Percentiles rank a stretch among this genome's conserved stretches.
These are phyloP conservation scores for Mayamaea pseudoterrestris DNA, from an alignment of 108 stramenopile genomes.

Conservation along the genomic window DNA sequence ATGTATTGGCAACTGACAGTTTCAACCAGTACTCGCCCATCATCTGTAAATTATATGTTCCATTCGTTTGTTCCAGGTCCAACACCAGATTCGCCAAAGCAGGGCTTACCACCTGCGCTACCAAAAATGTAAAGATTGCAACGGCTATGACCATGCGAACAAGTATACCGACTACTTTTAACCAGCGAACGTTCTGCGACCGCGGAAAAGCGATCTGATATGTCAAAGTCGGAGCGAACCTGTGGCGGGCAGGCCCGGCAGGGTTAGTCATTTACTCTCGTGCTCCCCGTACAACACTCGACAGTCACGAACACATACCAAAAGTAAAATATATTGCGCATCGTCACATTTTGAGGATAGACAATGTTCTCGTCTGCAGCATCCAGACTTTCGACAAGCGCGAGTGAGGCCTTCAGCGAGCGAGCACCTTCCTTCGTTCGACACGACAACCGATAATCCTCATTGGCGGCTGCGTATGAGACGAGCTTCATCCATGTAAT, in stretches of 20 bases:
- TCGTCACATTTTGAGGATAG: slow-evolving; percentile 62
- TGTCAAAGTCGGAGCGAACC: slow-evolving; percentile 76
- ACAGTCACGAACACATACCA: no score
- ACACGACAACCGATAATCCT: slow-evolving; percentile 44
- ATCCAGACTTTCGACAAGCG: slow-evolving; percentile 58
- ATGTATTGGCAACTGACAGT: slow-evolving; percentile 73
- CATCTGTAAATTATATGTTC: slow-evolving; percentile 27
- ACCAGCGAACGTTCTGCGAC: slow-evolving; percentile 28
- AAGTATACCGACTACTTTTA: slow-evolving; percentile 32
- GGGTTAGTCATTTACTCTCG: no score
- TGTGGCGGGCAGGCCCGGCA: no score
- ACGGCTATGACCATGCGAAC: slow-evolving; percentile 36
- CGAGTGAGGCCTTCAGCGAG: slow-evolving; percentile 17
- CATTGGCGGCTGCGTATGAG: slow-evolving; percentile 64
- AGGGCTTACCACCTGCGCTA: slow-evolving; percentile 57
- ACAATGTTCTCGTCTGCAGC: slow-evolving; percentile 17
- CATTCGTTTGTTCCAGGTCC: slow-evolving; percentile 45
- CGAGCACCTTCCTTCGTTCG: slow-evolving; percentile 3
- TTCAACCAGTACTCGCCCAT: slow-evolving; percentile 65
- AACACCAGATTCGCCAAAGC: slow-evolving; percentile 34
- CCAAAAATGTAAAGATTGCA: slow-evolving; percentile 41
- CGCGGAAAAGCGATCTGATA: slow-evolving; percentile 78
- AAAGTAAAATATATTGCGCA: slow-evolving; percentile 72
- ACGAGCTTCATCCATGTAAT: slow-evolving; percentile 76
- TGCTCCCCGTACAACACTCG: no score